Base-by-base conservation (phyloP, 2,329 filamentous ascomycete genomes). In the Colletotrichum agaves region DNA sequence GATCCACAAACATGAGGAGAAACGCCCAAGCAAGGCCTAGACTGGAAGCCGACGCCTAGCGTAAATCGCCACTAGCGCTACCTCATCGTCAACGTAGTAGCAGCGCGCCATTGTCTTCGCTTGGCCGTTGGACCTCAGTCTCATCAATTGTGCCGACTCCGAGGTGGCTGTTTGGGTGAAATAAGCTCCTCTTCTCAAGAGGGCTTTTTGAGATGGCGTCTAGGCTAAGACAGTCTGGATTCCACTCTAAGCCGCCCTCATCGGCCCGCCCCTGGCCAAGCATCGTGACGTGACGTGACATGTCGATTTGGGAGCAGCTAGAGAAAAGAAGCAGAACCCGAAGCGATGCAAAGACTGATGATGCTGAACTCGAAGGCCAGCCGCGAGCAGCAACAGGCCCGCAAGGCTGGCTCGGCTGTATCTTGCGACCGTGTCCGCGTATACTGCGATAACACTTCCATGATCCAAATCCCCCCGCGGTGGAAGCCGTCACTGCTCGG, bases 11-110 rank as follows among this genome's bases (percentile, higher is more conserved):
- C 53, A 33, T 7, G 23, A 59, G 31, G 8, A 31, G 46, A 52
- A 27, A 61, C 50, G 19, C 37, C 31, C 19, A 53, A 46, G 39
- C 19, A 53, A 46, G 39, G 53, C 23, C 50, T 39, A 37, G 64
- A 53, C 61, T 55, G 33, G 27, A 31, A 59, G 47, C 46, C 46
- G 61, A 64, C 43, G 21, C 47, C 47, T 46, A 64, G 21, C 61
- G 27, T 4, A 27, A 27, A 27, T 33, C 62, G 57, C 62, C 56
- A 21, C 49, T 44, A 66, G 56, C n/a, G 66, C 57, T 52, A 39
- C 62, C 21, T 67, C 41, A 39, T 47, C 64, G 61, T 46, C n/a
- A 13, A 64, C 37, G 64, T 59, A 53, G 60, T 52, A 67, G 10
- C 39, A 67, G 10, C 39, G 17, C 31, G 46, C 37, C 35, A 23